These are phyloP conservation scores for Pythium scleroteichum DNA, from an alignment of 352 stramenopile genomes.

Conservation along the genomic window DNA sequence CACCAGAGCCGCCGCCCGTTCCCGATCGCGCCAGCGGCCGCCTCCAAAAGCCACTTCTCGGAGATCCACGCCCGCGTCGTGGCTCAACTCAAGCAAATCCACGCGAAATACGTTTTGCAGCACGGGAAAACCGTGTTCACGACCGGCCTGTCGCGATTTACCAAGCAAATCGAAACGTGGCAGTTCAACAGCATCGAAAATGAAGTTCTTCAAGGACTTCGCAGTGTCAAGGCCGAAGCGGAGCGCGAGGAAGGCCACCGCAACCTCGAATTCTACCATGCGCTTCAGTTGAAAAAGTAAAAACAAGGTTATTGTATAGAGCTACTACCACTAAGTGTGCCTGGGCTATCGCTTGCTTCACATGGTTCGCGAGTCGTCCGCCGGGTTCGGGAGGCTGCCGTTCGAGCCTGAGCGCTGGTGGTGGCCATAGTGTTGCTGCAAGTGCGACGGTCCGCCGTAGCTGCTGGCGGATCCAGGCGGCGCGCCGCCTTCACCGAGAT, in stretches of 20 bases:
- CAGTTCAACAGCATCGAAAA: slow-evolving; percentile 31
- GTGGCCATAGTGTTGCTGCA: slow-evolving; percentile 21
- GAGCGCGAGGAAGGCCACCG: slow-evolving; percentile 54
- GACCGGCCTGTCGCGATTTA: slow-evolving; percentile 29
- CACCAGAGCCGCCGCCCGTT: slow-evolving; percentile 24
- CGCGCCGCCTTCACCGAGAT: slow-evolving; percentile 8
- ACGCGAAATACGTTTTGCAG: slow-evolving; percentile 36
- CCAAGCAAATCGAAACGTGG: slow-evolving; percentile 39
- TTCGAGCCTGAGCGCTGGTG: slow-evolving; percentile 26
- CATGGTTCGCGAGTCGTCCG: slow-evolving; percentile 16
- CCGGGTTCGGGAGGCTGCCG: slow-evolving; percentile 21
- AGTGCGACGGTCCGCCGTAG: slow-evolving; percentile 10
- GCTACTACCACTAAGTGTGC: not conserved
- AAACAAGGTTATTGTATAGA: not conserved
- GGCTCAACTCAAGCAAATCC: slow-evolving; percentile 41
- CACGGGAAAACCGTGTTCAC: slow-evolving; percentile 50
- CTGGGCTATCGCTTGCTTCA: not conserved
- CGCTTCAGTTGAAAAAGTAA: slow-evolving; percentile 28
- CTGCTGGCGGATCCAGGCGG: slow-evolving; percentile 13
- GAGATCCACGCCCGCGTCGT: slow-evolving; percentile 58
- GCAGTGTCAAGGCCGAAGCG: slow-evolving; percentile 25
- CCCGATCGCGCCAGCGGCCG: slow-evolving; percentile 19
- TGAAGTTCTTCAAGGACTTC: slow-evolving; percentile 33
- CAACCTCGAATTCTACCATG: slow-evolving; percentile 76
- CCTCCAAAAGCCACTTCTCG: slow-evolving; percentile 36